phyloP scores from a whole-genome alignment of 208 protist genomes.

The Leishmania aethiopica region DNA sequence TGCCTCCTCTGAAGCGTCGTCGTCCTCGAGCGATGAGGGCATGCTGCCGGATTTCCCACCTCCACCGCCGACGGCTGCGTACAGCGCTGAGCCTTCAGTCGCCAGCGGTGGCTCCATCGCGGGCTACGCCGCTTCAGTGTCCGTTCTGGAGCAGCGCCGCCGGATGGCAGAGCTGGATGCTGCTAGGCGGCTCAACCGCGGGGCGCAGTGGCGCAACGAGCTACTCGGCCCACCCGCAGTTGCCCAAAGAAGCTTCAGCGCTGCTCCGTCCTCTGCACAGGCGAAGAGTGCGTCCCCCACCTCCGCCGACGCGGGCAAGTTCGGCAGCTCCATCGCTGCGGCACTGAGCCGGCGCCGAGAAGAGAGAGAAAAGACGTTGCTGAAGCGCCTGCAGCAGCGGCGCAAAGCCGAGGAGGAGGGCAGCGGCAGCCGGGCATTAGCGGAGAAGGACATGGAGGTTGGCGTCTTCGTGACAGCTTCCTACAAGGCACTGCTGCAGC shows the following conservation, averaged over 20 bases:
- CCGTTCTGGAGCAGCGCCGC: conserved; percentile 25
- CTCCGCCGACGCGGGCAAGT: conserved; percentile 31
- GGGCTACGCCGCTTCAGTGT: not conserved
- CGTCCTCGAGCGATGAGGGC: conserved; percentile 19
- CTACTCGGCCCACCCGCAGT: not conserved
- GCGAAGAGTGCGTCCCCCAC: not conserved
- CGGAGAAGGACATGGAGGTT: conserved; percentile 69
- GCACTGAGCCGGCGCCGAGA: conserved; percentile 47
- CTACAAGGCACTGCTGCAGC: conserved; percentile 55
- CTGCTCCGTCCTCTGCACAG: not conserved
- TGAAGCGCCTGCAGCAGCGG: conserved; percentile 46
- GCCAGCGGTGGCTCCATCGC: not conserved
- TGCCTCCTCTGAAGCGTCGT: conserved; percentile 3
- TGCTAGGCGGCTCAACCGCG: not conserved
- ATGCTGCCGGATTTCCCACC: conserved; percentile 8
- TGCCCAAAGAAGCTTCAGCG: not conserved
- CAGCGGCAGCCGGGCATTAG: conserved; percentile 30
- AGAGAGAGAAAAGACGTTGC: conserved; percentile 43
- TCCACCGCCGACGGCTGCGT: not conserved
- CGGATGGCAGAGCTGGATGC: conserved; percentile 27
- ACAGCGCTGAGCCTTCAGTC: not conserved
- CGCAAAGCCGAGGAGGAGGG: conserved; percentile 46
- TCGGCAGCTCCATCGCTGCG: conserved; percentile 61
- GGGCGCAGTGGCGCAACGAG: conserved; percentile 15
- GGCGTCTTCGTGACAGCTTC: conserved; percentile 74